A percentile compares a stretch with the other conserved stretches of the same genome.
Evolutionary conservation across 2,329 filamentous ascomycete species (phyloP).

Genomic region (Exophiala oligosperma): DNA sequence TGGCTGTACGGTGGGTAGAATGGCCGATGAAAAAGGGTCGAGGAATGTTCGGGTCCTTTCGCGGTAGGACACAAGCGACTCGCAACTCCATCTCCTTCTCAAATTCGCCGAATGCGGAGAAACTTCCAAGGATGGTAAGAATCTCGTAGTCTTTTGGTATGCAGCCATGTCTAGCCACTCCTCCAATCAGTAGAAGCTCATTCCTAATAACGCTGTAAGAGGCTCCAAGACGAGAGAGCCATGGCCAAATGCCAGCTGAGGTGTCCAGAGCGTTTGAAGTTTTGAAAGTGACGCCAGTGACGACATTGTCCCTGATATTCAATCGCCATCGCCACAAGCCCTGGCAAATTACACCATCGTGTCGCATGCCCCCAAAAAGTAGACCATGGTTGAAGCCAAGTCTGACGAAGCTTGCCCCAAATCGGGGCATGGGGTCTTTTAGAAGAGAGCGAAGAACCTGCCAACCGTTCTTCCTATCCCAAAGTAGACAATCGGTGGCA

Average conservation of each 20-base stretch:
- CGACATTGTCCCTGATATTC: conserved; percentile 40
- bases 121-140: conserved; percentile 39
- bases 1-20: conserved; percentile 51
- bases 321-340: conserved; percentile 67
- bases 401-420: conserved; percentile 53
- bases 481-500: conserved; percentile 57
- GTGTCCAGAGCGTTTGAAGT: conserved; percentile 25
- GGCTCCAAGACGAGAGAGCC: conserved; percentile 52
- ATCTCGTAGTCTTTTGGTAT: conserved; percentile 55
- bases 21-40: conserved; percentile 73
- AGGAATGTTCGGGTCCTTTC: conserved; percentile 35
- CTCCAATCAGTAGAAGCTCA: conserved; percentile 54
- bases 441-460: conserved; percentile 40
- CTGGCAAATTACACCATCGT: conserved; percentile 61
- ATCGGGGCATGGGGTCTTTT: conserved; percentile 50
- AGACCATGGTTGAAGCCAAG: conserved; percentile 56
- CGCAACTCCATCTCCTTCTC: conserved; percentile 31
- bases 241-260: conserved; percentile 33
- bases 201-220: conserved; percentile 47
- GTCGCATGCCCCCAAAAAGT: conserved; percentile 69
- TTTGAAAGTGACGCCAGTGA: conserved; percentile 31
- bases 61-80: conserved; percentile 32
- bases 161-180: conserved; percentile 43
- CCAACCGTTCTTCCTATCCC: conserved; percentile 55
- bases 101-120: conserved; percentile 24